These are phyloP conservation scores for Nigrospora sphaerica DNA, from an alignment of 2,329 filamentous ascomycete species.

Conservation along the genomic window DNA sequence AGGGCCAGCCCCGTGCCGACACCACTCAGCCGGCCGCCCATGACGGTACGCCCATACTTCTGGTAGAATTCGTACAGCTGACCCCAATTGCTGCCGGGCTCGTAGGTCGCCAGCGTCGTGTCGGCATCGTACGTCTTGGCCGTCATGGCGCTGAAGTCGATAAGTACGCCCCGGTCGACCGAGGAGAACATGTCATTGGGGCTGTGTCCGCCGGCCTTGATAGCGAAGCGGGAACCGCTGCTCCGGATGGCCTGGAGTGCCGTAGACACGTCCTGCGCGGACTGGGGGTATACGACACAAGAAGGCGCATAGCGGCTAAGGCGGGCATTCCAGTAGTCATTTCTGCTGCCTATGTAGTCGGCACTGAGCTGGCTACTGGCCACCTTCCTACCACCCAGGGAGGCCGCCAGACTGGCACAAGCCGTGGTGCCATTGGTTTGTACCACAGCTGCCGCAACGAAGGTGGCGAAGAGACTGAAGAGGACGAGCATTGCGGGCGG, in stretches of 20 bases:
- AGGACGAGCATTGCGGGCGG: no score
- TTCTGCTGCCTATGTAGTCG: constrained; percentile 10
- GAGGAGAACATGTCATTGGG: constrained; percentile 17
- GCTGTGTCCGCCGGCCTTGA: constrained; percentile 20
- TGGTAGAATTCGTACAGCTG: constrained; percentile 13
- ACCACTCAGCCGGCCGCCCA: constrained; percentile 15
- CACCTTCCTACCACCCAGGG: constrained; percentile 4
- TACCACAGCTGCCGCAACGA: no score
- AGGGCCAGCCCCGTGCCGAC: constrained; percentile 17
- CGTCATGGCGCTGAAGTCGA: constrained; percentile 15
- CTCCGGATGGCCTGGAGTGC: constrained; percentile 15
- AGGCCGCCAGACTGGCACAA: no score
- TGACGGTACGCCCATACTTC: constrained; percentile 13
- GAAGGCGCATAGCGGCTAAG: constrained; percentile 16
- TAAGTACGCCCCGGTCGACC: constrained; percentile 15
- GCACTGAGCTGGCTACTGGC: constrained; percentile 8
- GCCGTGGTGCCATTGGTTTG: no score
- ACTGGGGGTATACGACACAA: constrained; percentile 16
- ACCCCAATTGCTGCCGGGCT: constrained; percentile 16
- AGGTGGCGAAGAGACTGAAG: no score
- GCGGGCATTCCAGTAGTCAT: constrained; percentile 17
- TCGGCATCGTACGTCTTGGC: constrained; percentile 15
- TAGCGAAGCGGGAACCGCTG: constrained; percentile 12
- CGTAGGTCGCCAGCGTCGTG: constrained; percentile 16
- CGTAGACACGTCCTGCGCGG: constrained; percentile 17